Evolutionary conservation across 441 rosid genomes (phyloP), one percentile per base, ranked within the genome.

Genomic region (Eruca vesicaria): DNA sequence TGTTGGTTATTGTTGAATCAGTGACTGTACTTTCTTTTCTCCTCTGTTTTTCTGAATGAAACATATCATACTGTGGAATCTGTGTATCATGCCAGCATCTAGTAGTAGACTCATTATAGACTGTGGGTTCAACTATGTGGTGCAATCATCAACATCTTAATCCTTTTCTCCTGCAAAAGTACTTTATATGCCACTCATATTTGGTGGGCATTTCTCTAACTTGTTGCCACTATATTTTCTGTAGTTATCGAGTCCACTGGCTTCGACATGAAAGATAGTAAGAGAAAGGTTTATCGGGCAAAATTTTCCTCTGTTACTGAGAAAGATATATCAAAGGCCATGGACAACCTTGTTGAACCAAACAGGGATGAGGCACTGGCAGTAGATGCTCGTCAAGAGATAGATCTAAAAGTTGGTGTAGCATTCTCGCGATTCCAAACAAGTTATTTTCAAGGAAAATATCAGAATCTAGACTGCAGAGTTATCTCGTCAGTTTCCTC

Each of bases 351-450:
- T 76, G 90, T 76, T 77, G 89, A 79, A 79, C 98, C 99, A 59
- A 94, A 92, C 78, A 87, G 60, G 83, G 76, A 88, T 76, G 99
- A 94, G 84, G 90, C 99, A 77, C 77, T 92, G 78, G 93, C 99
- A 70, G 99, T 92, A 53, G 99, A 94, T 87, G 99, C 98, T 75
- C 93, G 99, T 16, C 99, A 90, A 81, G 98, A 94, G 88, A 94
- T 94, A 80, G 99, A 94, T 86, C 84, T 94, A 82, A 94, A 94
- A 94, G 99, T 94, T 68, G 99, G 99, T 16, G 97, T 94, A 59
- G 93, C 99, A 71, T 94, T 94, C 84, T 92, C 99, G 2, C 87
- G 99, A 59, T 94, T 86, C 78, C 97, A 94, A 77, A 94, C 99
- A 70, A 84, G 84, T 86, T 92, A 79, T 84, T 94, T 94, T 80